phyloP scores from a whole-genome alignment of 2,329 filamentous ascomycete genomes.

The Arthrobotrys entomopaga region DNA sequence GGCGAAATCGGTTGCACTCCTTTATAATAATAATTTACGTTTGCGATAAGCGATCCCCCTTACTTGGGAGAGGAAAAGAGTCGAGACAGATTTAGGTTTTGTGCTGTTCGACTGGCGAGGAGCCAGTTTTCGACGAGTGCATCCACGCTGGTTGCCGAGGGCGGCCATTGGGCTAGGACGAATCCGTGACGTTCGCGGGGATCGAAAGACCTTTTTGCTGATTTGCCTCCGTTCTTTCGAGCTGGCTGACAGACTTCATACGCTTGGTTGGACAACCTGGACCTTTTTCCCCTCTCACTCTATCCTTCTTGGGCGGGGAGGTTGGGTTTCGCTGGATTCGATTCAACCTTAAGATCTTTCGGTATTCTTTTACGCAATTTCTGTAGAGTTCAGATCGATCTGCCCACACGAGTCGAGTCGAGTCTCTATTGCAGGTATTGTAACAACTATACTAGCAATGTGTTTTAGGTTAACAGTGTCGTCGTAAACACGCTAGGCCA shows the following conservation, averaged over 20 bases:
- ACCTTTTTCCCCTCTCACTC: not conserved
- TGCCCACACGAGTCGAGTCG: not conserved
- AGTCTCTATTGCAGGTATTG: too few species aligned
- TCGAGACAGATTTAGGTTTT: constrained; percentile 27
- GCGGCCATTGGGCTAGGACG: constrained; percentile 43
- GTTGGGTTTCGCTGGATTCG: constrained; percentile 11
- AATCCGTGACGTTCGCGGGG: constrained; percentile 33
- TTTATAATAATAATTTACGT: constrained; percentile 14
- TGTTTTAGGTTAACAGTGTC: constrained; percentile 18
- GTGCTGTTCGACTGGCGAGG: constrained; percentile 22
- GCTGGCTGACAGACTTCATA: constrained; percentile 15
- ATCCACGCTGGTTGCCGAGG: constrained; percentile 44
- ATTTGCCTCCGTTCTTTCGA: constrained; percentile 12
- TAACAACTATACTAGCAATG: constrained; percentile 6
- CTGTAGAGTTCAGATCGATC: not conserved
- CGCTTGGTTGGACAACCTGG: not conserved
- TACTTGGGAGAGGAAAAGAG: constrained; percentile 9
- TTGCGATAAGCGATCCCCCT: constrained; percentile 22
- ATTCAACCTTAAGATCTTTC: too few species aligned
- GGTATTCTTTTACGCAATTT: constrained; percentile 9
- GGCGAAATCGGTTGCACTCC: too few species aligned
- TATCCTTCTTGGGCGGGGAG: constrained; percentile 3
- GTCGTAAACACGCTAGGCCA: constrained; percentile 6
- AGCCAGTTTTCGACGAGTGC: constrained; percentile 52
- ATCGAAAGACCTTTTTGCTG: constrained; percentile 10